Evolutionary conservation across 1,284 basidiomycete species (phyloP), one percentile per base, ranked within the genome.

Genomic region (Stygiomarasmius scandens): DNA sequence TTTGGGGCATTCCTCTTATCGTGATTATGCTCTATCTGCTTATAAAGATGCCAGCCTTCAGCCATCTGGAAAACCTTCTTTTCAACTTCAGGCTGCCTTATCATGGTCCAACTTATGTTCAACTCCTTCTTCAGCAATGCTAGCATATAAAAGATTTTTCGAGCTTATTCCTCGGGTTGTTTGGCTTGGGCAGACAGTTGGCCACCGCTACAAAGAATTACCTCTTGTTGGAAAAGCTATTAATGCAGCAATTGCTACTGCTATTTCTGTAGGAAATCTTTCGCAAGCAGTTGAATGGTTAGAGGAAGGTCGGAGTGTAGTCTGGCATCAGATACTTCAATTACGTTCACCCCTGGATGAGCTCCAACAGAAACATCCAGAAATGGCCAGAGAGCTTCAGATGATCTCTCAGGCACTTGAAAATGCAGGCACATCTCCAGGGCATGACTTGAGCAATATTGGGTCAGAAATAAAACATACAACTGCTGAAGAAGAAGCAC

Each of bases 11-110:
- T 16, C 56, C 8, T 49, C 2, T 1, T 60, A 63, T 36, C 20
- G 61, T 20, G 60, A 61, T 24, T 9, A 45, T 12, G 38, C 56
- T 3, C 59, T 61, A n/a, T n/a, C 23, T 44, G 32, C 34, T 14
- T 10, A 45, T 20, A 2, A 19, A 43, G n/a, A n/a, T n/a, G n/a
- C n/a, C n/a, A n/a, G n/a, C n/a, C n/a, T n/a, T n/a, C n/a, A n/a
- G n/a, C n/a, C n/a, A n/a, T n/a, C n/a, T 43, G 38, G 20, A n/a
- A 29, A 36, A 22, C 49, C 51, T 14, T 53, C 11, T 43, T 23
- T 11, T 36, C 36, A 53, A 36, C n/a, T n/a, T n/a, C n/a, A n/a
- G n/a, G n/a, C n/a, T n/a, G n/a, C n/a, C n/a, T n/a, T n/a, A n/a
- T n/a, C n/a, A n/a, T n/a, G n/a, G n/a, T n/a, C n/a, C n/a, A n/a